Conservation (phyloP, 345 rosid species). For the Adansonia digitata region DNA sequence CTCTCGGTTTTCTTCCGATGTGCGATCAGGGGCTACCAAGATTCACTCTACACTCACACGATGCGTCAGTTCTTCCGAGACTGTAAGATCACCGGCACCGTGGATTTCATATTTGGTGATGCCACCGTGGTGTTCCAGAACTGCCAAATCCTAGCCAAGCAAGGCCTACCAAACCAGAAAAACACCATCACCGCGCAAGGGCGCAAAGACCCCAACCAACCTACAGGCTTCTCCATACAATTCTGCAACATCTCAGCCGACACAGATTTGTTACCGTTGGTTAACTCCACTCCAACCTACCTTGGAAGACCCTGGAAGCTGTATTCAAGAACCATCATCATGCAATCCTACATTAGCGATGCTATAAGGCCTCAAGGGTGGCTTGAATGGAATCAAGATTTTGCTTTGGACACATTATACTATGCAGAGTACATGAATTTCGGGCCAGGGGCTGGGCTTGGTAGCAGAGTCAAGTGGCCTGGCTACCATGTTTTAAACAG, state of each 20-base stretch:
- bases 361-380: constrained; percentile 64
- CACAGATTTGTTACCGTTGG: constrained; percentile 40
- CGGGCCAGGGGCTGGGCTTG: constrained; percentile 56
- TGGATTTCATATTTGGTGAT: constrained; percentile 88
- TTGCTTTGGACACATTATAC: constrained; percentile 53
- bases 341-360: constrained; percentile 61
- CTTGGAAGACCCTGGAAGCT: constrained; percentile 89
- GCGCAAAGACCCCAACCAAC: constrained; percentile 55
- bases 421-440: constrained; percentile 68
- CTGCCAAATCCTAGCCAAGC: constrained; percentile 57
- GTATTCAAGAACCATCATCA: constrained; percentile 66
- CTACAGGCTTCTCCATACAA: constrained; percentile 83
- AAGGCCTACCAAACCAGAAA: constrained; percentile 63
- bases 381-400: constrained; percentile 64
- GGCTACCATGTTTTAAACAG: constrained; percentile 53
- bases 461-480: constrained; percentile 63
- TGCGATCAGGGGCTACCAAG: constrained; percentile 68
- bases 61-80: constrained; percentile 88
- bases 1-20: constrained; percentile 60
- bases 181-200: constrained; percentile 89
- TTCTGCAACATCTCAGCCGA: constrained; percentile 73
- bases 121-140: constrained; percentile 67
- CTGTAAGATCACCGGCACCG: constrained; percentile 71
- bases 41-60: constrained; percentile 77
- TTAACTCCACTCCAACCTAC: constrained; percentile 46